Percentiles rank a stretch among this genome's conserved stretches.
Evolutionary conservation across 2,329 filamentous ascomycete species (phyloP).

Genomic region (Xylaria multiplex): DNA sequence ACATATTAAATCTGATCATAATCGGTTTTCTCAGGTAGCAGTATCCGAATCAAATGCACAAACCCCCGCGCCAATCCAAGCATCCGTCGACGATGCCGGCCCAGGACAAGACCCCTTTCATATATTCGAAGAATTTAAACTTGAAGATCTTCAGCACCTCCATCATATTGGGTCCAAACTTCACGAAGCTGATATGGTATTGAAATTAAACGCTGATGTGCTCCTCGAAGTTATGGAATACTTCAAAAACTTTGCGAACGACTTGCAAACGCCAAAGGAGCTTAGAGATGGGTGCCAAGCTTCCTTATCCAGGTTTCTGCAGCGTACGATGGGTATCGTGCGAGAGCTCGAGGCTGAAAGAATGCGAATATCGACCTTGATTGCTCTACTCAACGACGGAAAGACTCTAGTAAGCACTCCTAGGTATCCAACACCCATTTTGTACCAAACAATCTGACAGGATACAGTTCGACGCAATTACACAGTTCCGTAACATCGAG

Average conservation of each 20-base stretch:
- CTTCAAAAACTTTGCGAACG: neutral
- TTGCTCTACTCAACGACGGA: conserved; percentile 14
- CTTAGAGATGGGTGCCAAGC: neutral
- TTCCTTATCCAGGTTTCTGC: conserved; percentile 1
- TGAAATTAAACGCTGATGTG: conserved; percentile 2
- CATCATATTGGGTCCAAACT: conserved; percentile 12
- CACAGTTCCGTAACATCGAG: conserved; percentile 20
- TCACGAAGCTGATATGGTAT: conserved; percentile 28
- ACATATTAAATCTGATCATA: neutral
- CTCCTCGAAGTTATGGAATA: conserved; percentile 5
- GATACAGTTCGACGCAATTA: conserved; percentile 21
- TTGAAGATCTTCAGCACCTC: conserved; percentile 23
- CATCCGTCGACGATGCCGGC: neutral
- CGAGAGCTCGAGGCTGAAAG: conserved; percentile 4
- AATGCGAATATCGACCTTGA: conserved; percentile 15
- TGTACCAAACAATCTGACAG: neutral
- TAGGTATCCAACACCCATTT: neutral
- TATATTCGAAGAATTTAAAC: conserved; percentile 25
- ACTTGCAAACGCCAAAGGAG: neutral
- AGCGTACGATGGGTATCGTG: conserved; percentile 8
- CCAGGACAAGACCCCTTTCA: neutral
- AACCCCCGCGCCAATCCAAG: neutral
- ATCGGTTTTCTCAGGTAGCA: neutral
- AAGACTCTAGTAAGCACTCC: conserved; percentile 21
- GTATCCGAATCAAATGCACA: neutral